Evolutionary conservation across 108 stramenopile species (phyloP), one percentile per base, ranked within the genome.

Genomic region (Discostella pseudostelligera): DNA sequence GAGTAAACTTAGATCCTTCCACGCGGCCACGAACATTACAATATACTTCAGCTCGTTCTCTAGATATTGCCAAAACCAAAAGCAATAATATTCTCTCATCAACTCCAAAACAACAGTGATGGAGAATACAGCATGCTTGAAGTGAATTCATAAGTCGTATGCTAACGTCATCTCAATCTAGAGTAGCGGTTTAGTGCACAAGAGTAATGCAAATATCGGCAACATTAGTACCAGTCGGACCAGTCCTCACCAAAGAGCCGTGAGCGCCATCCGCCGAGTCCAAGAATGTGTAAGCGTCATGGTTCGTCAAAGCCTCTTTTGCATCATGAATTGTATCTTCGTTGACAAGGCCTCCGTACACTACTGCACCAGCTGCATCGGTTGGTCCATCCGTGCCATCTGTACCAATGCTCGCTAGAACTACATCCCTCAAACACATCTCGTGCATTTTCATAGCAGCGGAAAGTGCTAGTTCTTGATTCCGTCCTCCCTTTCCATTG

Each of bases 321-420:
- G 86, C 87, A 44, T 51, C 47, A 37, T 56, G 29, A 17, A 61
- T 45, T 22, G 48, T n/a, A 17, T 46, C 58, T 45, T 65, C 46
- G 4, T 59, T 58, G 3, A 85, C 66, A 28, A 86, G 86, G 16
- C 67, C 69, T 13, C 84, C 86, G 49, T 89, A 85, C n/a, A 94
- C 89, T 39, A 94, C 69, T 8, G 90, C 90, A 46, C 93, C 93
- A 26, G 90, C 93, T 11, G 93, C 93, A 81, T 94, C 90, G 10
- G 90, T 94, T 10, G 93, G 93, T 21, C 93, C 93, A 69, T 94
- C 93, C 5, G 87, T 91, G 6, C 93, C 93, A 75, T 94, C 93
- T 8, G 93, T 92, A 3, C 93, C 93, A 9, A 83, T 78, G 62
- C 83, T 83, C 9, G 85, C 86, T 20, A 92, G 21, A 20, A 89